Base-by-base conservation (phyloP, 805 yeast genomes). In the Yamadazyma paraphyllophila region DNA sequence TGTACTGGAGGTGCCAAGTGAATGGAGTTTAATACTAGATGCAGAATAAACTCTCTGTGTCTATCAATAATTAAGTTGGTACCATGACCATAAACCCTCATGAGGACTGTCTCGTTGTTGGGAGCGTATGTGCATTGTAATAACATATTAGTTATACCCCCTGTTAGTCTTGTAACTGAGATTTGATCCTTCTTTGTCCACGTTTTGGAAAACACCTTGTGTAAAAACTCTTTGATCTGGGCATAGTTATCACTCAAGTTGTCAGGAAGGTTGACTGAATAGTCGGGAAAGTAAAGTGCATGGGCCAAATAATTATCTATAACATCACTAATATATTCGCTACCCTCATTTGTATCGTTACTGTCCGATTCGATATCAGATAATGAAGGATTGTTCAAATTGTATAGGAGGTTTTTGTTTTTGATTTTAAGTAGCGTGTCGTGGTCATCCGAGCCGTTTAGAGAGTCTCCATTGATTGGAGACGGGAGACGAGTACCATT, bases 81-180 rank as follows among this genome's bases (percentile, higher is more conserved):
- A 10, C 90, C 90, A 46, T 78, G 76, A 7, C 94, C 94, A 53
- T 86, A 85, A 0, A 86, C 82, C 47, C 94, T 69, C 45, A 85
- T 81, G 13, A 85, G 70, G 0, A 77, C 81, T 5, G 62, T 65
- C 44, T 73, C 76, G 9, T 55, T 42, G 9, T 49, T 51, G 8
- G 57, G 47, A 2, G 52, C 37, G 49, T 68, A 70, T 8, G 63
- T 62, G 54, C 83, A 77, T 24, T 74, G 67, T 29, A 81, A 56
- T 40, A 81, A 69, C 82, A 79, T 78, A 54, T 81, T 81, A 13
- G 86, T 81, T 52, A 81, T 81, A 9, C 86, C 86, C 1, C 86
- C 86, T 0, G 83, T 78, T 27, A 81, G 59, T 45, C 74, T 74
- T 39, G 64, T 63, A 14, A 80, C 62, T 9, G 53, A 34, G 7